Evolutionary conservation across 306 rosid species (phyloP).

Genomic region (Cercis canadensis): DNA sequence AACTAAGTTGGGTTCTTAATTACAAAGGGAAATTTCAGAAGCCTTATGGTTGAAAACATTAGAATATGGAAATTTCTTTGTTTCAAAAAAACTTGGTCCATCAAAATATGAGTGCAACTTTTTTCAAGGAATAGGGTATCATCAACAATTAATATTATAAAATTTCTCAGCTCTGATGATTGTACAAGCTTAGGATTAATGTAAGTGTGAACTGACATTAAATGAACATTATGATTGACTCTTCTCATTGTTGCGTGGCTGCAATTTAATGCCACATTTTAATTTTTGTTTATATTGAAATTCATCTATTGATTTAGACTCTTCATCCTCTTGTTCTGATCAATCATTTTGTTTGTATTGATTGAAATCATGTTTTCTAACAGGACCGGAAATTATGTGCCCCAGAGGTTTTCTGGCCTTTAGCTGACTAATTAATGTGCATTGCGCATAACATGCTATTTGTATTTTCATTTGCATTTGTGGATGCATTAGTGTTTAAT

Average conservation of each 20-base stretch:
- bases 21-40: conserved; percentile 7
- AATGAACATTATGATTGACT: too few relatives aligned
- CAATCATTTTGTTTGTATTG: not conserved
- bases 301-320: not conserved
- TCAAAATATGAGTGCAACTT: conserved; percentile 9
- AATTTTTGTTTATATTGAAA: not conserved
- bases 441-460: too few relatives aligned
- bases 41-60: not conserved
- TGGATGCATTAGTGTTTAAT: conserved; percentile 31
- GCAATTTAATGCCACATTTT: too few relatives aligned
- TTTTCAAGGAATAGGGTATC: too few relatives aligned
- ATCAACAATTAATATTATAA: too few relatives aligned
- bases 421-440: too few relatives aligned
- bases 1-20: conserved; percentile 9
- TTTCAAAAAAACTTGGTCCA: not conserved
- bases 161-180: conserved; percentile 19
- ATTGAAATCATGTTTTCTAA: not conserved
- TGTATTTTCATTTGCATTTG: conserved; percentile 14
- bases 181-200: too few relatives aligned
- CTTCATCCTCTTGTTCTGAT: not conserved
- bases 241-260: too few relatives aligned
- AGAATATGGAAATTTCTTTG: not conserved
- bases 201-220: too few relatives aligned
- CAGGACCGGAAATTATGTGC: not conserved
- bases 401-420: too few relatives aligned